Evolutionary conservation across 1,284 basidiomycete species (phyloP).

Genomic region (Polyporus tsugae): DNA sequence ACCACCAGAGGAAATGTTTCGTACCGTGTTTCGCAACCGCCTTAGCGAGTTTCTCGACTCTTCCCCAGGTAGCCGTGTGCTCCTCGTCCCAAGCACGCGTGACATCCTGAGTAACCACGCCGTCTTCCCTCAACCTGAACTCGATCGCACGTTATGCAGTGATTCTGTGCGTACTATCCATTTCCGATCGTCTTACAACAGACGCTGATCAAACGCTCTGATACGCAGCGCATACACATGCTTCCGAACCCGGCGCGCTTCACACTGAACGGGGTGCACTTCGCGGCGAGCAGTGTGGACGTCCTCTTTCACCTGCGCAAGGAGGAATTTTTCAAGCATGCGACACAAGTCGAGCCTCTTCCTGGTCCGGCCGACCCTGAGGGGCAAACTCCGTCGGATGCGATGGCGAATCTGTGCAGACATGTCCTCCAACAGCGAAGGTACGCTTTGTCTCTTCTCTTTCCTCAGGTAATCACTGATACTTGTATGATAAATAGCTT

Average conservation of each 20-base stretch:
- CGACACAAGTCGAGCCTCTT: constrained; percentile 69
- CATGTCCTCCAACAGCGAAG: constrained; percentile 89
- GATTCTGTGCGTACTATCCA: constrained; percentile 55
- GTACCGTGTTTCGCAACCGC: constrained; percentile 66
- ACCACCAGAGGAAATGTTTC: constrained; percentile 77
- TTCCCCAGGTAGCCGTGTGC: constrained; percentile 73
- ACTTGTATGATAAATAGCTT: constrained; percentile 60
- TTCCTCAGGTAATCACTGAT: constrained; percentile 10
- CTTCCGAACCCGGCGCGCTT: constrained; percentile 92
- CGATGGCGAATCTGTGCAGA: constrained; percentile 82
- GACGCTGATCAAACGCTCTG: not conserved
- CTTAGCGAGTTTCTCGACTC: constrained; percentile 67
- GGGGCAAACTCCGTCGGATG: constrained; percentile 65
- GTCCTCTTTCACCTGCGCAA: constrained; percentile 88
- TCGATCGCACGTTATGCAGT: constrained; percentile 52
- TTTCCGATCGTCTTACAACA: not conserved
- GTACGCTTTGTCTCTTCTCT: constrained; percentile 49
- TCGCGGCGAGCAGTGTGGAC: constrained; percentile 86
- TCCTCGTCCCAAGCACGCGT: constrained; percentile 84
- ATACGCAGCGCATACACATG: constrained; percentile 70
- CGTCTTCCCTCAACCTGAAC: constrained; percentile 88
- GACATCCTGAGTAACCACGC: constrained; percentile 85
- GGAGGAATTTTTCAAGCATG: constrained; percentile 83
- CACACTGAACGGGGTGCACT: constrained; percentile 83
- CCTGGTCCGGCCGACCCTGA: constrained; percentile 40